Evolutionary conservation across 768 basidiomycete species (phyloP).

Genomic region (Pisolithus microcarpus): DNA sequence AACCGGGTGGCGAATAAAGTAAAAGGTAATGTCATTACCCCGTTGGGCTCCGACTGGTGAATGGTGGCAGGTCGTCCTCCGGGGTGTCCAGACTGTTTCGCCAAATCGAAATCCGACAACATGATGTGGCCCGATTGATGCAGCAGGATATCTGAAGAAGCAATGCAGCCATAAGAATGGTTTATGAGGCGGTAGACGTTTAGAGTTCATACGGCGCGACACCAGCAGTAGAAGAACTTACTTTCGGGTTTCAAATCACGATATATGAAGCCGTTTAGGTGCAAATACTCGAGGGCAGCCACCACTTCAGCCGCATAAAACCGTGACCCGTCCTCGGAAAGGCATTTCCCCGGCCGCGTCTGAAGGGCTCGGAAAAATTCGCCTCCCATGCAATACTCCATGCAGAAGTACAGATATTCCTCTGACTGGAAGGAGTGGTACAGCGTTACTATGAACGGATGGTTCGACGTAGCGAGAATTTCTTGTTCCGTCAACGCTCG

Average conservation of each 20-base stretch:
- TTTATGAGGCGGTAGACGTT: conserved; percentile 8
- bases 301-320: conserved; percentile 99
- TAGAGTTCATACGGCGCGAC: neutral
- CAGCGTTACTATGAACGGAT: conserved; percentile 98
- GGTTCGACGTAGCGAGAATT: conserved; percentile 96
- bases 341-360: conserved; percentile 92
- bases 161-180: conserved; percentile 1
- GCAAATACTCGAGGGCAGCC: conserved; percentile 95
- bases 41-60: conserved; percentile 79
- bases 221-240: conserved; percentile 40
- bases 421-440: conserved; percentile 99
- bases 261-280: conserved; percentile 99
- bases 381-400: conserved; percentile 99
- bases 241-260: conserved; percentile 99
- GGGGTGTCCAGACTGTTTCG: conserved; percentile 86
- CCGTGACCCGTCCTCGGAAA: conserved; percentile 89
- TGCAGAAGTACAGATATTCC: conserved; percentile 96
- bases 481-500: conserved; percentile 97
- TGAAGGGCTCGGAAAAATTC: conserved; percentile 99
- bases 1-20: neutral
- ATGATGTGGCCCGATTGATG: conserved; percentile 99
- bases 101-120: conserved; percentile 98
- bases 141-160: conserved; percentile 77
- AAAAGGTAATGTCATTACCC: conserved; percentile 45
- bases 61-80: conserved; percentile 84